Base-by-base conservation (phyloP, 306 rosid species). In the Lathyrus aphaca region DNA sequence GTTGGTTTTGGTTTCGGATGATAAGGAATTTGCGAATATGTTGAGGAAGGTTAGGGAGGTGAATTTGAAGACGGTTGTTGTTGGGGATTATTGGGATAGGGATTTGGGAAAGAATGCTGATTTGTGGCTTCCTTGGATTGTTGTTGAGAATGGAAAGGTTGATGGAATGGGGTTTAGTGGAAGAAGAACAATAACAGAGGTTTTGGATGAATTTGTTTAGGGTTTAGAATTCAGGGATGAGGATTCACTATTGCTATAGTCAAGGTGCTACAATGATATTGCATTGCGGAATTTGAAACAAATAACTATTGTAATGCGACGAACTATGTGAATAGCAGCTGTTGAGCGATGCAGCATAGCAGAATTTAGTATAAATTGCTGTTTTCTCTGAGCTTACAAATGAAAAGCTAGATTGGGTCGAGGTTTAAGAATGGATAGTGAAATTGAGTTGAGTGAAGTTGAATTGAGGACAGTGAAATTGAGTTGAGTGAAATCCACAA, bases 61-160 rank as follows among this genome's bases (percentile, higher is more conserved):
- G 6, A 77, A 84, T 62, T 82, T 94, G 82, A 84, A 94, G 68
- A 88, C 92, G 0, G 96, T 93, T 65, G 98, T 93, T 43, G 84
- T 93, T 16, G 98, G 98, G 12, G 97, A 94, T 71, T 35, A 67
- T 62, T 61, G 66, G 83, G 97, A 84, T 32, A 81, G 79, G 68
- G 89, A 94, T 0, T 66, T 94, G 57, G 95, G 98, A 13, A 59
- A 77, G 70, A 83, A 86, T 8, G 95, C 95, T 0, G 97, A 94
- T 78, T 81, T 94, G 67, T 94, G 98, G 98, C 75, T 94, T 13
- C 88, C 96, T n/a, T 94, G 98, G 98, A 32, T 40, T 58, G 87
- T 45, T 16, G 95, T 94, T 19, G 92, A 90, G 76, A 88, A 83
- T 77, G 98, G 97, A n/a, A 78, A 87, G 39, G 66, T 89, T 61